phyloP scores from a whole-genome alignment of 768 basidiomycete species.

The Mycena vitilis region DNA sequence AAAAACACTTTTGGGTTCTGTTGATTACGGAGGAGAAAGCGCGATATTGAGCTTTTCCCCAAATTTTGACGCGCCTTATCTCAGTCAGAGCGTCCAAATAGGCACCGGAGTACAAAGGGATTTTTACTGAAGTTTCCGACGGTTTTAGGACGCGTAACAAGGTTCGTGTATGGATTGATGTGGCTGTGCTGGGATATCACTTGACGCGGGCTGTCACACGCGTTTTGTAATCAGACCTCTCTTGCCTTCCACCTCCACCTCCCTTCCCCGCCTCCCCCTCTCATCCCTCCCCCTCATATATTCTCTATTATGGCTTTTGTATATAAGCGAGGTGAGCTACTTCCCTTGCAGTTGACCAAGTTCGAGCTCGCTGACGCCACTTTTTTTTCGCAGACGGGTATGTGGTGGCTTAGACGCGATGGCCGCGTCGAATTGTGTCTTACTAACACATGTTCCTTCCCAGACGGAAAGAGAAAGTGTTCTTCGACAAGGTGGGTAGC shows the following conservation, averaged over 20 bases:
- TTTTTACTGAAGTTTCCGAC: no score
- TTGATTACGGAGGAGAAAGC: no score
- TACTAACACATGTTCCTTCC: constrained; percentile 28
- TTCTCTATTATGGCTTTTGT: constrained; percentile 33
- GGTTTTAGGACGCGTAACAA: no score
- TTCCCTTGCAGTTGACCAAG: not conserved
- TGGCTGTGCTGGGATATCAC: constrained; percentile 23
- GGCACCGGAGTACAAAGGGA: no score
- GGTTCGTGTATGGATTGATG: constrained; percentile 27
- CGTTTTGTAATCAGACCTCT: constrained; percentile 1
- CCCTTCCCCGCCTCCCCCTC: constrained; percentile 16
- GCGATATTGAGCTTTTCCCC: not conserved
- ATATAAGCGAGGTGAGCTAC: constrained; percentile 31
- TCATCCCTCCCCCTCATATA: constrained; percentile 9
- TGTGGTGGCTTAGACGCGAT: constrained; percentile 39
- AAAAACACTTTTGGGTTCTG: no score
- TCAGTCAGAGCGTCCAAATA: no score
- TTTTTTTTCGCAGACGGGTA: constrained; percentile 57
- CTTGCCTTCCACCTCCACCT: constrained; percentile 10
- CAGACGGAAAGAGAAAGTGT: constrained; percentile 91
- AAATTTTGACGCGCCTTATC: not conserved
- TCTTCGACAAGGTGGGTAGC: constrained; percentile 87
- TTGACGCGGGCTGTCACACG: constrained; percentile 16
- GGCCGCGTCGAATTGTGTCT: constrained; percentile 52
- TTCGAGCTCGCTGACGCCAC: constrained; percentile 20